phyloP scores from a whole-genome alignment of 345 rosid genomes.

The Alliaria petiolata region DNA sequence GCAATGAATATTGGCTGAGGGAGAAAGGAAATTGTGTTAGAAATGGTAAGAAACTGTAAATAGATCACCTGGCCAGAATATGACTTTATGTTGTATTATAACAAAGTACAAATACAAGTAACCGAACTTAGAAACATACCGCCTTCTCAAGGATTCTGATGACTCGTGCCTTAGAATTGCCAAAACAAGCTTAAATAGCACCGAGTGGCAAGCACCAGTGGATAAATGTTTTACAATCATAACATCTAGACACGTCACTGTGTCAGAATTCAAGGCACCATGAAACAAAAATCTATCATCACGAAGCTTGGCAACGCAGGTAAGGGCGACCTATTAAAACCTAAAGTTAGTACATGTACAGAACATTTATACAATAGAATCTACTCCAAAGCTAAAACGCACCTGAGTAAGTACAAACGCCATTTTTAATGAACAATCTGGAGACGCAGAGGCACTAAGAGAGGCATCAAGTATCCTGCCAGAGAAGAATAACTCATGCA shows the following conservation, averaged over 20 bases:
- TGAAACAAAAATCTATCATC: slow-evolving; percentile 79
- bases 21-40: slow-evolving; percentile 17
- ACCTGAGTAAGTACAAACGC: slow-evolving; percentile 84
- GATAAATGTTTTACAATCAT: slow-evolving; percentile 77
- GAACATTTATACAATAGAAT: neutral
- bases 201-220: slow-evolving; percentile 84
- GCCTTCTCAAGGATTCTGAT: slow-evolving; percentile 95
- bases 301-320: slow-evolving; percentile 91
- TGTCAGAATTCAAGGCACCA: slow-evolving; percentile 63
- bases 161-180: slow-evolving; percentile 84
- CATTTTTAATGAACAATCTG: slow-evolving; percentile 91
- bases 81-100: slow-evolving; percentile 6
- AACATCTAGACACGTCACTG: slow-evolving; percentile 77
- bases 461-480: slow-evolving; percentile 89
- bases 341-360: slow-evolving; percentile 5
- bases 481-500: slow-evolving; percentile 29
- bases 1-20: slow-evolving; percentile 85
- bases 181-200: slow-evolving; percentile 81
- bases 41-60: neutral
- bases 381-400: slow-evolving; percentile 11
- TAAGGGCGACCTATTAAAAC: slow-evolving; percentile 79
- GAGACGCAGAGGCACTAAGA: slow-evolving; percentile 88
- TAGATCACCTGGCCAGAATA: neutral
- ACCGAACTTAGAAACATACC: slow-evolving; percentile 42
- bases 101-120: slow-evolving; percentile 1